Evolutionary conservation across 2,329 filamentous ascomycete species (phyloP), one percentile per base, ranked within the genome.

Genomic region (Ophiosphaerella narmari): DNA sequence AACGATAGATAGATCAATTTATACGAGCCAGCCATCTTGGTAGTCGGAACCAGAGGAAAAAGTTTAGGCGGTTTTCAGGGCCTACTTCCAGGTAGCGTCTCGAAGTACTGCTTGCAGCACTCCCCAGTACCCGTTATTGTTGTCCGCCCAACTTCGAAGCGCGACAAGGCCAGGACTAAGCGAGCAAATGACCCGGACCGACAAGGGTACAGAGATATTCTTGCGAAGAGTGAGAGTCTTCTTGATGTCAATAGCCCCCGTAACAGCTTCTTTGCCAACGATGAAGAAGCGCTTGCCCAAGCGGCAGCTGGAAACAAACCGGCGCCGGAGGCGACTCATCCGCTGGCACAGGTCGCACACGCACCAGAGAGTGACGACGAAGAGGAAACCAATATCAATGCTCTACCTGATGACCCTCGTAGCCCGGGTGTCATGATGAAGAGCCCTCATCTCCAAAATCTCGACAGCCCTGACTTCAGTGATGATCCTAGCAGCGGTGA

Each of bases 61-160:
- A 93, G 88, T 33, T 80, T 96, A 1, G 90, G 90, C 31, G 91
- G 91, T 23, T 86, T 96, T 49, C 91, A 96, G 69, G 90, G 90
- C 40, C 79, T 96, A 26, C 83, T 96, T 36, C 90, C 90, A 41
- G 94, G 91, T 57, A 94, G 89, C 0, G 92, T 96, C 38, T 95
- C 90, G 23, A 96, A 96, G 70, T 97, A 96, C 75, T 96, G 92
- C 66, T 81, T 96, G 11, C 92, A 97, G 69, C 92, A 96, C 71
- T 96, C 90, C 1, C 91, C 92, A 0, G 90, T 97, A 1, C 92
- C 92, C 1, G 92, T 96, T 7, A 92, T 96, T 26, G 92, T 97
- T 29, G 92, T 96, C 8, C 85, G 92, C 4, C 91, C 92, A 32
- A 89, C 88, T 29, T 88, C 89, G 54, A 95, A 95, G 76, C 87